Evolutionary conservation across 495 filamentous ascomycete genomes (phyloP).

Genomic region (Trichodelitschia bisporula): DNA sequence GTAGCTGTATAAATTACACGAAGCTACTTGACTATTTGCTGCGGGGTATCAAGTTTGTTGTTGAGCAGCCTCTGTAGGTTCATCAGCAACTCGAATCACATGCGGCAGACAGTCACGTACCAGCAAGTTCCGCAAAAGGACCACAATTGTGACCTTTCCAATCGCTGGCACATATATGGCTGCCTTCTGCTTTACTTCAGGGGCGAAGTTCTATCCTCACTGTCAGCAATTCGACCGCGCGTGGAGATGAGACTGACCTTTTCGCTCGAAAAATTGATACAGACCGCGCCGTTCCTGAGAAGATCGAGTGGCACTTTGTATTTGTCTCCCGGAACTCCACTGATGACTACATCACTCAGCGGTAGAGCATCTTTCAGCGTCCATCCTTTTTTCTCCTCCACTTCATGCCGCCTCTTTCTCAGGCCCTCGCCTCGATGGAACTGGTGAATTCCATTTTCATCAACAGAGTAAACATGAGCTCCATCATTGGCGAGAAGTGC

Average conservation of each 20-base stretch:
- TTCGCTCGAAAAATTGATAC: conserved; percentile 91
- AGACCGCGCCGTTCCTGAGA: conserved; percentile 70
- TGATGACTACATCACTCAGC: conserved; percentile 78
- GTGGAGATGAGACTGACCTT: conserved; percentile 24
- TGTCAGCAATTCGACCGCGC: conserved; percentile 1
- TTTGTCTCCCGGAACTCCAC: conserved; percentile 62
- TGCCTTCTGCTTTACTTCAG: conserved; percentile 72
- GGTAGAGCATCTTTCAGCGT: conserved; percentile 56
- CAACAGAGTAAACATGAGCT: conserved; percentile 81
- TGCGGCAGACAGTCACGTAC: conserved; percentile 28
- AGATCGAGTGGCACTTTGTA: conserved; percentile 74
- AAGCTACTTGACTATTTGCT: conserved; percentile 12
- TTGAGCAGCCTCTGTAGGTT: neutral
- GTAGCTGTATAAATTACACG: no score
- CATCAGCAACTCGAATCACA: neutral
- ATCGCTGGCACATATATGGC: conserved; percentile 94
- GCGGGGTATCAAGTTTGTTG: no score
- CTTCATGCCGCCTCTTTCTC: conserved; percentile 57
- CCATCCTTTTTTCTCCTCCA: conserved; percentile 51
- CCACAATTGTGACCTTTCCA: conserved; percentile 89
- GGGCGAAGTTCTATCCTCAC: conserved; percentile 53
- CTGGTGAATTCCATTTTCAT: conserved; percentile 75
- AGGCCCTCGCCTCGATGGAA: conserved; percentile 76
- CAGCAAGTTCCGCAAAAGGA: conserved; percentile 69
- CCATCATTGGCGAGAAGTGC: conserved; percentile 91